These are phyloP conservation scores for Cladorrhinum samala DNA, from an alignment of 495 filamentous ascomycete species.

Conservation along the genomic window DNA sequence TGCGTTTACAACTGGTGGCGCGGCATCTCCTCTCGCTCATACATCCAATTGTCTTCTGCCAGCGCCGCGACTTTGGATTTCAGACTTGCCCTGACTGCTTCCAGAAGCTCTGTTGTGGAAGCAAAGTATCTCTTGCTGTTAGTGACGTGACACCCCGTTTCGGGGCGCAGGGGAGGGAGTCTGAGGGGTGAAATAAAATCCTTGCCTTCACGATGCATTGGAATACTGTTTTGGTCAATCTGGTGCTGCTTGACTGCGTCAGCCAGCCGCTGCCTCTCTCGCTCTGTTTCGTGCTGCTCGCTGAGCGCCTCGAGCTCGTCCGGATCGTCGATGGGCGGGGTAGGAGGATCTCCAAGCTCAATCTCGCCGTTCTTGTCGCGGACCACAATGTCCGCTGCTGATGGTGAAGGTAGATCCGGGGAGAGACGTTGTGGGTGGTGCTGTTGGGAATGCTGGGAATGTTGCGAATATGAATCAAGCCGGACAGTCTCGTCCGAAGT, in stretches of 20 bases:
- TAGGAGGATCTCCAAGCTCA: slow-evolving; percentile 58
- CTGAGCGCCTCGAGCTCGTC: slow-evolving; percentile 43
- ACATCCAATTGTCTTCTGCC: slow-evolving; percentile 88
- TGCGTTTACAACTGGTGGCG: slow-evolving; percentile 23
- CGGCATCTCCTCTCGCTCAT: slow-evolving; percentile 61
- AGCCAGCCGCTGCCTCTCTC: slow-evolving; percentile 42
- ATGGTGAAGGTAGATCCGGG: slow-evolving; percentile 29
- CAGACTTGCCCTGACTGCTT: slow-evolving; percentile 64
- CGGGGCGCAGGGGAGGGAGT: background rate
- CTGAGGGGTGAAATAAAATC: background rate
- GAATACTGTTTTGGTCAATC: slow-evolving; percentile 56
- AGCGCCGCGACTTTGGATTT: slow-evolving; percentile 64
- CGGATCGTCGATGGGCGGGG: slow-evolving; percentile 47
- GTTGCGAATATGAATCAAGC: slow-evolving; percentile 28
- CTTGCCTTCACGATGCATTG: slow-evolving; percentile 63
- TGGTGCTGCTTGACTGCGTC: slow-evolving; percentile 52
- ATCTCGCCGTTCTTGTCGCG: slow-evolving; percentile 70
- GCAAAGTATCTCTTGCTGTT: background rate
- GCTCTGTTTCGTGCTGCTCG: slow-evolving; percentile 39
- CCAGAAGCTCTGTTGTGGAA: slow-evolving; percentile 55
- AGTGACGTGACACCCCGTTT: background rate
- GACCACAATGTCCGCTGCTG: slow-evolving; percentile 65
- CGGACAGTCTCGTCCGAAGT: slow-evolving; percentile 29
- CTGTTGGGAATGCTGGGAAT: slow-evolving; percentile 1
- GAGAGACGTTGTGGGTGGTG: background rate